These are phyloP conservation scores for Cladophialophora immunda DNA, from an alignment of 2,329 filamentous ascomycete genomes.

Conservation along the genomic window DNA sequence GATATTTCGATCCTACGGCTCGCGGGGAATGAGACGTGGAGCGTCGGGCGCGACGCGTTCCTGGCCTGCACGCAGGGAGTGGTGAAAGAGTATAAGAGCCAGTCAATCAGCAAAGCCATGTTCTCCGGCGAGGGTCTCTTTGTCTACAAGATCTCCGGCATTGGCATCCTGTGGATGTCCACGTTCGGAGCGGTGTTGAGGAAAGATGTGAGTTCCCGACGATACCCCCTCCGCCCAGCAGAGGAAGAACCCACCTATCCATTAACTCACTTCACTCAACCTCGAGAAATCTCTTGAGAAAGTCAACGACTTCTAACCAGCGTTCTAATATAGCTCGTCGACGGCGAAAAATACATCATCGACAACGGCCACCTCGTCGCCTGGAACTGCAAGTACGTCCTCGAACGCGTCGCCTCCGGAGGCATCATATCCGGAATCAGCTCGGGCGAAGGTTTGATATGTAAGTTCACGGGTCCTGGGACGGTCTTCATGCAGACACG, in stretches of 20 bases:
- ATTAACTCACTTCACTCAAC: slow-evolving; percentile 4
- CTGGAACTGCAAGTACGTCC: slow-evolving; percentile 94
- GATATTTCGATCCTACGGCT: slow-evolving; percentile 85
- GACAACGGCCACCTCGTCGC: slow-evolving; percentile 94
- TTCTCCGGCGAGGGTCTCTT: slow-evolving; percentile 94
- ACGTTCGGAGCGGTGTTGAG: slow-evolving; percentile 94
- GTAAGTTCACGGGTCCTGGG: slow-evolving; percentile 90
- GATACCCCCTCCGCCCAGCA: not conserved
- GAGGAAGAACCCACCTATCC: not conserved
- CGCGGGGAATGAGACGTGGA: slow-evolving; percentile 76
- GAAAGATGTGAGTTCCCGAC: slow-evolving; percentile 76
- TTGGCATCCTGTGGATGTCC: slow-evolving; percentile 85
- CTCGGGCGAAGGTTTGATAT: slow-evolving; percentile 87
- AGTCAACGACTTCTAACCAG: not conserved
- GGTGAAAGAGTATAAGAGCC: slow-evolving; percentile 84
- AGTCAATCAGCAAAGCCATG: slow-evolving; percentile 86
- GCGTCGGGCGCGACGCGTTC: slow-evolving; percentile 85
- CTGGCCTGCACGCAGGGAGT: slow-evolving; percentile 87
- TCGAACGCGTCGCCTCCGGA: slow-evolving; percentile 88
- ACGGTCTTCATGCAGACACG: slow-evolving; percentile 93
- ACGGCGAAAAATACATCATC: slow-evolving; percentile 86
- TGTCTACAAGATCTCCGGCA: slow-evolving; percentile 84
- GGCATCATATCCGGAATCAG: slow-evolving; percentile 89
- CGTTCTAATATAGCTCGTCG: slow-evolving; percentile 47
- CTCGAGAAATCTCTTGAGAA: not conserved